phyloP scores from a whole-genome alignment of 208 protist species.

The Trypanosoma boissoni region DNA sequence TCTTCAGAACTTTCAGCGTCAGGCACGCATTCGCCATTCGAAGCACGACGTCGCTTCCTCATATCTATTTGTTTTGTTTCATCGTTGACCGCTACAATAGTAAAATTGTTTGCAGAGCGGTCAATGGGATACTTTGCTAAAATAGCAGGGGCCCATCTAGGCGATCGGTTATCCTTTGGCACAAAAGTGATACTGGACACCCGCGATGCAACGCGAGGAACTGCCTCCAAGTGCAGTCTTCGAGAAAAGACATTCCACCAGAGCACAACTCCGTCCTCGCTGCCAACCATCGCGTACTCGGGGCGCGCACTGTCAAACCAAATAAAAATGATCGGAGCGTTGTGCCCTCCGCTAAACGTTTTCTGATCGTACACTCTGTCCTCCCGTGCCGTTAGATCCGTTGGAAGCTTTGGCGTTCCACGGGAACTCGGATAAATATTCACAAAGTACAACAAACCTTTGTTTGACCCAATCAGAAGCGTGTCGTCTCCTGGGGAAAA shows the following conservation, averaged over 20 bases:
- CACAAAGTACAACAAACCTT: slow-evolving; percentile 61
- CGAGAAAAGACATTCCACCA: slow-evolving; percentile 46
- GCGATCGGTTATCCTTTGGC: slow-evolving; percentile 3
- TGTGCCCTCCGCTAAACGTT: slow-evolving; percentile 46
- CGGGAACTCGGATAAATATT: slow-evolving; percentile 5
- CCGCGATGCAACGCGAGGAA: slow-evolving; percentile 32
- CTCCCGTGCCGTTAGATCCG: neutral
- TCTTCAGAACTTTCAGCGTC: neutral
- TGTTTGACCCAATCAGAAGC: slow-evolving; percentile 48
- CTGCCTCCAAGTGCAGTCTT: slow-evolving; percentile 36
- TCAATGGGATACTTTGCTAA: slow-evolving; percentile 63
- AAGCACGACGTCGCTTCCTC: neutral
- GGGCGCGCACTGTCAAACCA: slow-evolving; percentile 18
- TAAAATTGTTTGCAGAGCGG: slow-evolving; percentile 23
- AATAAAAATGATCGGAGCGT: slow-evolving; percentile 62
- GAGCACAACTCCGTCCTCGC: slow-evolving; percentile 52
- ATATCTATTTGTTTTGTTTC: neutral
- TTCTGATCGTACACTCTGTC: slow-evolving; percentile 24
- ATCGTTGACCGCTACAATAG: neutral
- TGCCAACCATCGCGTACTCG: slow-evolving; percentile 38
- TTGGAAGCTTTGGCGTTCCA: neutral
- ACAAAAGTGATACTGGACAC: slow-evolving; percentile 52
- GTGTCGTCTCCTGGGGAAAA: slow-evolving; percentile 36
- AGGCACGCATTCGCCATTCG: neutral
- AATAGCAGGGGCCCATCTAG: slow-evolving; percentile 14